These are phyloP conservation scores for Picea sitchensis DNA, from an alignment of 75 land plant species.

Conservation along the genomic window DNA sequence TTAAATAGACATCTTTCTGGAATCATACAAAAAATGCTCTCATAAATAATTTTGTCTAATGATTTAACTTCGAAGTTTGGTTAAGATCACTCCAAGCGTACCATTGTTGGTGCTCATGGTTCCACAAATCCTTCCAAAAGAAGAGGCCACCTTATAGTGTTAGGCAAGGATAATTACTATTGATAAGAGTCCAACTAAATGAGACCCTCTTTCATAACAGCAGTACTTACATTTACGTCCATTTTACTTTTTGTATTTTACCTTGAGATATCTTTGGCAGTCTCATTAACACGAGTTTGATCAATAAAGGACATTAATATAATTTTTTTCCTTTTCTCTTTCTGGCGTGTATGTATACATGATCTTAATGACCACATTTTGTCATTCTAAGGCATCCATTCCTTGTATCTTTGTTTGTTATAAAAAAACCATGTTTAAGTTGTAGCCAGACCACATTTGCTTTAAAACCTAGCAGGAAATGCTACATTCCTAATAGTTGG, in stretches of 20 bases:
- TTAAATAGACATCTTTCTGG: too few species aligned
- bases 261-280: neutral
- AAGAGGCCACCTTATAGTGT: too few species aligned
- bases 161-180: too few species aligned
- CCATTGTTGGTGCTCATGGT: too few species aligned
- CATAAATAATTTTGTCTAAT: too few species aligned
- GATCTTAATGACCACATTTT: neutral
- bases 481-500: neutral
- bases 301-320: neutral
- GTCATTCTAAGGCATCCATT: neutral
- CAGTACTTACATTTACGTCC: neutral
- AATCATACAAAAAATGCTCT: too few species aligned
- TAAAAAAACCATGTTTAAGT: neutral
- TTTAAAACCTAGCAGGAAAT: neutral
- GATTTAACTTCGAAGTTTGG: too few species aligned
- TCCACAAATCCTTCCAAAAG: too few species aligned
- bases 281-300: neutral
- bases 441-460: neutral
- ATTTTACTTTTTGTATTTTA: neutral
- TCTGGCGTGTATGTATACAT: neutral
- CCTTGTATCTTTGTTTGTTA: neutral
- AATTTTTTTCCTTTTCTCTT: neutral
- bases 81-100: too few species aligned
- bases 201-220: too few species aligned
- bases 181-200: too few species aligned